Conservation (phyloP, 176 grass and related monocot genomes). For the Eragrostis curvula region DNA sequence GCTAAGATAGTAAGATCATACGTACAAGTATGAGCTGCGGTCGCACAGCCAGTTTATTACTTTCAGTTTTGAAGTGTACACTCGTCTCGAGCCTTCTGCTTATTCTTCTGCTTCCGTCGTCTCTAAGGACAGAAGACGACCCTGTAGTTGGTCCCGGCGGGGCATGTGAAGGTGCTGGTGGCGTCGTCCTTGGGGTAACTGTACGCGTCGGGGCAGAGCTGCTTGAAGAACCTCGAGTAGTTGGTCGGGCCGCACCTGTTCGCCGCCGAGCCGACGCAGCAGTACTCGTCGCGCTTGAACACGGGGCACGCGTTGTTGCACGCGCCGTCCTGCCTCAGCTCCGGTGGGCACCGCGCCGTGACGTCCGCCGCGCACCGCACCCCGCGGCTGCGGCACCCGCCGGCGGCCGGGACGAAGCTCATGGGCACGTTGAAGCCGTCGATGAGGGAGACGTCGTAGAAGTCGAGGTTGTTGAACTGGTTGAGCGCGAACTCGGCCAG, state of each 20-base stretch:
- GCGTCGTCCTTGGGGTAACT: slow-evolving; percentile 66
- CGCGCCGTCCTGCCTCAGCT: slow-evolving; percentile 49
- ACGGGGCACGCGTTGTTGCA: slow-evolving; percentile 57
- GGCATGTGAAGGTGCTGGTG: slow-evolving; percentile 63
- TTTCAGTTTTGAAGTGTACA: too few species aligned
- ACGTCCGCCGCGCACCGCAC: slow-evolving; percentile 43
- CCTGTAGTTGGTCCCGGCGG: slow-evolving; percentile 48
- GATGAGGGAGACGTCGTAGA: slow-evolving; percentile 67
- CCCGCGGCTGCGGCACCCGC: background rate
- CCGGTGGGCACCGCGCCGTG: slow-evolving; percentile 48
- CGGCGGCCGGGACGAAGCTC: slow-evolving; percentile 36
- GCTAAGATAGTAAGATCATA: too few species aligned
- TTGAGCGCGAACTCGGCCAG: slow-evolving; percentile 54
- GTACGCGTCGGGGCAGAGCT: slow-evolving; percentile 61
- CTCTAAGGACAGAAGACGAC: slow-evolving; percentile 54
- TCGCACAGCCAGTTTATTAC: too few species aligned
- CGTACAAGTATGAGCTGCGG: too few species aligned
- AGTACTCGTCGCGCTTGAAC: slow-evolving; percentile 56
- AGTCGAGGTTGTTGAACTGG: slow-evolving; percentile 40
- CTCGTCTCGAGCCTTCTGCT: too few species aligned
- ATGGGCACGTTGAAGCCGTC: slow-evolving; percentile 74
- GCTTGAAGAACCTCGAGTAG: slow-evolving; percentile 68
- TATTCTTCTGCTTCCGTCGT: too few species aligned
- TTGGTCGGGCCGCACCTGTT: slow-evolving; percentile 43
- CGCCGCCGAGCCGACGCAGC: slow-evolving; percentile 37